These are phyloP conservation scores for Ilyonectria destructans DNA, from an alignment of 2,329 filamentous ascomycete species.

Conservation along the genomic window DNA sequence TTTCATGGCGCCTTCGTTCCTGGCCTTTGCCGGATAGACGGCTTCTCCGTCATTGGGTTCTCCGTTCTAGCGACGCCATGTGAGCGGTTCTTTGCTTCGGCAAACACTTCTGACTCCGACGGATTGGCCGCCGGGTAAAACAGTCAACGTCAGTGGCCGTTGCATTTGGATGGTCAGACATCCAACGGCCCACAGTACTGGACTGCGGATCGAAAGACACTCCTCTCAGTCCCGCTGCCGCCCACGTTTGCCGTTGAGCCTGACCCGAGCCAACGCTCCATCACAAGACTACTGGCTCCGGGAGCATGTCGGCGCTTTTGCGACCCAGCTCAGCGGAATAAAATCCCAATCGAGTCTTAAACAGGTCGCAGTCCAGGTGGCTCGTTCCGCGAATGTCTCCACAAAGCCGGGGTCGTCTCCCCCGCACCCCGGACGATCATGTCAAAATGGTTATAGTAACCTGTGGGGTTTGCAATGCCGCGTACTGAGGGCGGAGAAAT, in stretches of 20 bases:
- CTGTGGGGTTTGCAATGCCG: background rate
- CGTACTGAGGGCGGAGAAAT: background rate
- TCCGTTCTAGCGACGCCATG: no score
- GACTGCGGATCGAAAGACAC: background rate
- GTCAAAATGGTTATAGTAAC: background rate
- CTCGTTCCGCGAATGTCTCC: background rate
- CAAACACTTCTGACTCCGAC: no score
- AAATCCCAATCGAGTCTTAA: background rate
- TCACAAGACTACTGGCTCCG: slow-evolving; percentile 2
- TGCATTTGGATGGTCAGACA: no score
- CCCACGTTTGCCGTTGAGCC: slow-evolving; percentile 1
- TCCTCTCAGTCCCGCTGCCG: background rate
- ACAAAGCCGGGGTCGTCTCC: background rate
- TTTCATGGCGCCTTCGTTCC: no score
- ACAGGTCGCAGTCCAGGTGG: background rate
- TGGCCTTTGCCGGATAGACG: no score
- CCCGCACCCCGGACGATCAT: slow-evolving; percentile 12
- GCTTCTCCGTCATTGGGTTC: no score
- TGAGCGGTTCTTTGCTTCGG: no score
- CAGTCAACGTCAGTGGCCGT: no score
- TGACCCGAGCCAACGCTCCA: background rate
- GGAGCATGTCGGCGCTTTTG: slow-evolving; percentile 4
- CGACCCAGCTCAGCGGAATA: background rate
- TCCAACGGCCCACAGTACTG: no score
- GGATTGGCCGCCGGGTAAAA: no score